Conservation (phyloP, 352 stramenopile genomes). For the Phytopythium vexans region DNA sequence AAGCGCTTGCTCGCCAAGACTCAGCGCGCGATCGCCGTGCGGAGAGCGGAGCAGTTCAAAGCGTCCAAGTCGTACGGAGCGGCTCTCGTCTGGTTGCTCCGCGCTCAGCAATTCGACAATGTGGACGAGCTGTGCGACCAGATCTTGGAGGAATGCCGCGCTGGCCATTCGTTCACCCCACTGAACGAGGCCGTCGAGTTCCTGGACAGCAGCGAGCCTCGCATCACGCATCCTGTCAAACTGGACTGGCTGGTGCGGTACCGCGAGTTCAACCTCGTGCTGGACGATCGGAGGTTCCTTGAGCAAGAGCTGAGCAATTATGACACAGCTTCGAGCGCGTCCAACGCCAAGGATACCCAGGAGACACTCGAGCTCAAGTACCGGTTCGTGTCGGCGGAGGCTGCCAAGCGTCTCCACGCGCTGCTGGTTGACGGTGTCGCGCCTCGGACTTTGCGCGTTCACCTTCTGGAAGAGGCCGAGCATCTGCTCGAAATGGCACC, state of each 20-base stretch:
- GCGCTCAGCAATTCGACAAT: conserved; percentile 50
- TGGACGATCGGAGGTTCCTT: conserved; percentile 50
- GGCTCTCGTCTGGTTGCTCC: conserved; percentile 66
- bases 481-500: conserved; percentile 43
- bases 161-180: conserved; percentile 27
- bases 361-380: conserved; percentile 34
- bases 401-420: conserved; percentile 51
- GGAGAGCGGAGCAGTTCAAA: conserved; percentile 43
- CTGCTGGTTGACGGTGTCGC: conserved; percentile 42
- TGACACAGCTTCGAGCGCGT: neutral
- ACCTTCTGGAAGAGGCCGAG: conserved; percentile 47
- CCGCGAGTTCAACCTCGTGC: conserved; percentile 62
- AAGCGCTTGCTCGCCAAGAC: conserved; percentile 36
- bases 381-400: conserved; percentile 61
- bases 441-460: conserved; percentile 37
- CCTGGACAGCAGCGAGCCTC: conserved; percentile 30
- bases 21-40: conserved; percentile 30
- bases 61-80: conserved; percentile 31
- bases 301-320: neutral
- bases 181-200: conserved; percentile 74
- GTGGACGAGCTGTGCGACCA: conserved; percentile 55
- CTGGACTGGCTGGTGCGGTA: conserved; percentile 66
- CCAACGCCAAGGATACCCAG: conserved; percentile 17
- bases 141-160: conserved; percentile 46
- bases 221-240: conserved; percentile 42